Percentiles rank a stretch among this genome's conserved stretches.
phyloP scores from a whole-genome alignment of 768 basidiomycete genomes.

The Suillus bovinus region DNA sequence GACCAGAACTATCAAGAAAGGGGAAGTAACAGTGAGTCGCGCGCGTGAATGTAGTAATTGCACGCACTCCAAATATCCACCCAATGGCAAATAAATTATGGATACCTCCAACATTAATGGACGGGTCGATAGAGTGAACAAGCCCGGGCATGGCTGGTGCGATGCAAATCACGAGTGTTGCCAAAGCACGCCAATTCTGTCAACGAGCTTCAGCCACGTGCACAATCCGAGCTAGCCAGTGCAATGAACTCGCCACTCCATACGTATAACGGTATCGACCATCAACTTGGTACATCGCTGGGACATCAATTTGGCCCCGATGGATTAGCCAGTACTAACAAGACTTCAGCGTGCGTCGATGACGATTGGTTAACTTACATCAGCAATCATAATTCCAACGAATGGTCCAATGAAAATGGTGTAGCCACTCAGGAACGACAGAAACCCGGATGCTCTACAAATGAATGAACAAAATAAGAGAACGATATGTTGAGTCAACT shows the following conservation, averaged over 20 bases:
- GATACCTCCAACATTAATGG: slow-evolving; percentile 34
- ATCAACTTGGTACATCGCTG: slow-evolving; percentile 78
- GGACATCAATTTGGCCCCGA: slow-evolving; percentile 70
- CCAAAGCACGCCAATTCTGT: slow-evolving; percentile 82
- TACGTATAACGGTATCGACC: slow-evolving; percentile 78
- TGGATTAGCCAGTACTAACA: slow-evolving; percentile 79
- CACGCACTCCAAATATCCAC: slow-evolving; percentile 14
- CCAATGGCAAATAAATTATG: slow-evolving; percentile 11
- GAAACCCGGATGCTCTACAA: slow-evolving; percentile 57
- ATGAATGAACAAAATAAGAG: not conserved
- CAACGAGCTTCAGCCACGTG: not conserved
- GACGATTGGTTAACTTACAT: slow-evolving; percentile 38
- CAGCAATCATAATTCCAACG: slow-evolving; percentile 67
- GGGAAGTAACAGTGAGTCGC: not conserved
- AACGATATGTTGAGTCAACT: slow-evolving; percentile 1
- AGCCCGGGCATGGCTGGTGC: slow-evolving; percentile 77
- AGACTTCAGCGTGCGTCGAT: not conserved
- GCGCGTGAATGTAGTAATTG: not conserved
- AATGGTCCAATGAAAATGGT: slow-evolving; percentile 88
- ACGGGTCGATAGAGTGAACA: slow-evolving; percentile 68
- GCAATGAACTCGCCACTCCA: slow-evolving; percentile 53
- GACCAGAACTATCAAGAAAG: slow-evolving; percentile 8
- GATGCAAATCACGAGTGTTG: slow-evolving; percentile 66
- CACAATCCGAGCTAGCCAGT: slow-evolving; percentile 1
- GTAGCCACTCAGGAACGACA: slow-evolving; percentile 81